Percentiles rank a stretch among this genome's conserved stretches.
phyloP scores from a whole-genome alignment of 352 stramenopile species.

The Phytopythium litorale region DNA sequence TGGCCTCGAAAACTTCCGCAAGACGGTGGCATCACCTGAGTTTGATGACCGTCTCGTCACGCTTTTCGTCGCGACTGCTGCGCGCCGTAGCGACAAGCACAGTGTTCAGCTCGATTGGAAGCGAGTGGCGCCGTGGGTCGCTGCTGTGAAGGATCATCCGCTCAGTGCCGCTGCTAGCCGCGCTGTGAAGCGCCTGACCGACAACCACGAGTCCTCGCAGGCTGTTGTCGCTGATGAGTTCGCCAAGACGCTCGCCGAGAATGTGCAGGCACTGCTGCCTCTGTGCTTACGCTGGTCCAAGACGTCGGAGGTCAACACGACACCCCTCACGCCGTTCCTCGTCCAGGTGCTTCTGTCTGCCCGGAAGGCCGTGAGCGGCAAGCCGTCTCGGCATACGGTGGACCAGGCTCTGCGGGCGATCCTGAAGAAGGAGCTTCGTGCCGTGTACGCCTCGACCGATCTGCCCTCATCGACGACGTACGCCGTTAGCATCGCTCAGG shows the following conservation, averaged over 20 bases:
- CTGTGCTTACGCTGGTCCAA: constrained; percentile 64
- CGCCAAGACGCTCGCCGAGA: constrained; percentile 30
- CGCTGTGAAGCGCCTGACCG: constrained; percentile 4
- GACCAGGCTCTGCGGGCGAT: constrained; percentile 53
- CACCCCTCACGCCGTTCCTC: constrained; percentile 47
- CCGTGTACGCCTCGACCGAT: constrained; percentile 32
- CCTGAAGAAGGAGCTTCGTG: constrained; percentile 64
- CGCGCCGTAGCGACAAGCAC: constrained; percentile 14
- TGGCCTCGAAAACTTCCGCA: constrained; percentile 43
- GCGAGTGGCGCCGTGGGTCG: constrained; percentile 36
- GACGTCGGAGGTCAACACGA: constrained; percentile 37
- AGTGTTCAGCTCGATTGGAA: constrained; percentile 22
- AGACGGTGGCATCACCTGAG: constrained; percentile 13
- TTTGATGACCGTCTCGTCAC: constrained; percentile 59
- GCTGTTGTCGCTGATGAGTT: constrained; percentile 16
- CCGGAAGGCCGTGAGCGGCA: constrained; percentile 23
- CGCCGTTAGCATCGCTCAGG: constrained; percentile 38
- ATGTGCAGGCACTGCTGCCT: constrained; percentile 41
- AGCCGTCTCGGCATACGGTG: constrained; percentile 30
- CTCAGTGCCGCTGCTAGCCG: constrained; percentile 28
- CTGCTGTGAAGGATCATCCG: constrained; percentile 41
- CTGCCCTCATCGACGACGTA: constrained; percentile 8
- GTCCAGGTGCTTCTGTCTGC: constrained; percentile 53
- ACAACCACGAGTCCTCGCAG: constrained; percentile 25
- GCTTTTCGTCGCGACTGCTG: constrained; percentile 51